These are phyloP conservation scores for Neonectria magnoliae DNA, from an alignment of 2,329 filamentous ascomycete species.

Conservation along the genomic window DNA sequence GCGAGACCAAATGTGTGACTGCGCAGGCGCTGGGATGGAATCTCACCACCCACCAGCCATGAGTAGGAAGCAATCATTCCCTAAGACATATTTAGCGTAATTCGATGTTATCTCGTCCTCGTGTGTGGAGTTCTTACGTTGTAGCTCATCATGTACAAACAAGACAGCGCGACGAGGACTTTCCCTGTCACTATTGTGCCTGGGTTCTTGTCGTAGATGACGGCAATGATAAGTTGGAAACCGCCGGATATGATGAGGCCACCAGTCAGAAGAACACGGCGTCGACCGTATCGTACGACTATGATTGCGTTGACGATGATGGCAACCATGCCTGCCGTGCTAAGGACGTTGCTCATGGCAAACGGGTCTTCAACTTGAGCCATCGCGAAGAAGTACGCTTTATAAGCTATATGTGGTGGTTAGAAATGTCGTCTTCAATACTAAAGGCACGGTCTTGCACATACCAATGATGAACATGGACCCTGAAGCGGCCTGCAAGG, in stretches of 20 bases:
- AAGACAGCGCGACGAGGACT: conserved; percentile 35
- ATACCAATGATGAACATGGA: conserved; percentile 41
- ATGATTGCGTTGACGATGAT: conserved; percentile 36
- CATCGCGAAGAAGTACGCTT: conserved; percentile 40
- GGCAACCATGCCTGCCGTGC: conserved; percentile 34
- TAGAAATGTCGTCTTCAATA: accelerated
- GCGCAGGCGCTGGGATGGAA: conserved; percentile 38
- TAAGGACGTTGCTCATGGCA: conserved; percentile 38
- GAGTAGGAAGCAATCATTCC: conserved; percentile 40
- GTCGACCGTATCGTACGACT: conserved; percentile 33
- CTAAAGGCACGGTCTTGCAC: accelerated
- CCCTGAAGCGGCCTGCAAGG: conserved; percentile 32
- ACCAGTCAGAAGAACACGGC: conserved; percentile 20
- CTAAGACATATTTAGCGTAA: not conserved
- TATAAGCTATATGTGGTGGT: conserved; percentile 25
- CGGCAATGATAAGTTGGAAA: conserved; percentile 36
- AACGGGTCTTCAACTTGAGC: conserved; percentile 35
- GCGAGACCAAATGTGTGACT: conserved; percentile 38
- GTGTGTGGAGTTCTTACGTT: conserved; percentile 21
- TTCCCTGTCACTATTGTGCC: conserved; percentile 27
- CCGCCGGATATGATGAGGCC: conserved; percentile 28
- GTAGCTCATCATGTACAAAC: conserved; percentile 36
- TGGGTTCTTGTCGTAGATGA: conserved; percentile 32
- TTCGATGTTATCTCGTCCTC: accelerated
- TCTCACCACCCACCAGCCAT: conserved; percentile 36